Base-by-base conservation (phyloP, 1,139 yeast species). In the Diutina catenulata region DNA sequence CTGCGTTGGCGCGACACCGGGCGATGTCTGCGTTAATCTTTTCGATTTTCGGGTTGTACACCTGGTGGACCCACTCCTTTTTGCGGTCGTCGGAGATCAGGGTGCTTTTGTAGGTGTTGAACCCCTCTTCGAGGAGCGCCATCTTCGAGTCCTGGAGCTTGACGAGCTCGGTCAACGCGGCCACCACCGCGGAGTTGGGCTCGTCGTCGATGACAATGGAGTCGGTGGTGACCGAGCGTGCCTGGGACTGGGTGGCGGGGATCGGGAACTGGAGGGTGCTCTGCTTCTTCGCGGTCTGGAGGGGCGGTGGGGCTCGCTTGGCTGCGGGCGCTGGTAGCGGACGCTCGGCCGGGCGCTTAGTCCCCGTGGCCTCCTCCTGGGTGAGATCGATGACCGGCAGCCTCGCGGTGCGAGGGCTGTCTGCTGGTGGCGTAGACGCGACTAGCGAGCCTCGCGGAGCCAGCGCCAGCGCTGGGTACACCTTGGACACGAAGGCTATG, bases 51-150 rank as follows among this genome's bases (percentile, higher is more conserved):
- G 59, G 57, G 9, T 46, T 46, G 38, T 53, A 56, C 16, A 50
- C 48, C n/a, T 42, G 42, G 19, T 40, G 39, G 19, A 56, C 49
- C 46, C 58, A 57, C 20, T 47, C 45, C 27, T 53, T 48, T 40
- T 62, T 62, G 10, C 55, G 57, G 41, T 61, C 66, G 7, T 57
- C 44, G 3, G 67, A 59, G 10, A 60, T 19, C 35, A 21, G 25
- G 16, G 35, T 31, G 11, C 35, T 31, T 9, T 31, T 26, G 25
- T 31, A 21, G 16, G 21, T 18, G 16, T 31, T 21, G 4, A 31
- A 3, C 9, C 21, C 25, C 15, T 21, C 23, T 10, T n/a, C 7
- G 20, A 31, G 25, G 6, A 31, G 11, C 5, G 24, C 14, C 5
- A 31, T 31, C 35, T 21, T 31, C n/a, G n/a, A 7, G 14, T 31